Evolutionary conservation across 768 basidiomycete species (phyloP), one percentile per base, ranked within the genome.

Genomic region (Leccinum rimulosum): DNA sequence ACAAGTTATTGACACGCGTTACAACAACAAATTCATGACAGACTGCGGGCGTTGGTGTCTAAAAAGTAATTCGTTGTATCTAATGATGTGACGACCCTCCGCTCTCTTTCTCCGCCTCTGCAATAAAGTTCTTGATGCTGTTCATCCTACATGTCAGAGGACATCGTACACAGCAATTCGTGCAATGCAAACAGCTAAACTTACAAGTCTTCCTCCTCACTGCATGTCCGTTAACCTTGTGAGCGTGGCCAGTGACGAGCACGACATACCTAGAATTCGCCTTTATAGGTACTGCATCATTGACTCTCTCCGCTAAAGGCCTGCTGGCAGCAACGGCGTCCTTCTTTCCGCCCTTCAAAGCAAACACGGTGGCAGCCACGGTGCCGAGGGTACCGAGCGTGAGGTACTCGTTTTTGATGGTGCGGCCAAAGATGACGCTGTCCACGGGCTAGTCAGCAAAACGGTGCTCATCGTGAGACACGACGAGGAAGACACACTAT

Each of bases 201-300:
- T 73, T 77, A 93, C 91, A 93, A 93, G 63, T 86, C 79, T 70
- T 91, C 91, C 72, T 94, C 92, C 73, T 93, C 90, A 61, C 90
- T 93, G 54, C 31, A 52, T 11, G 50, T 6, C 8, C 31, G 8
- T 70, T 7, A 71, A 64, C 38, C 3, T 17, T 19, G 38, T 12
- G 45, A 30, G 10, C 11, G 50, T 7, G 25, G 12, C n/a, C 3
- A 17, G 12, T 3, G 48, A 52, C 27, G 22, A 11, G 8, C n/a
- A 47, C 48, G 27, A 82, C 87, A 70, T 72, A 89, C 91, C 81
- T 86, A 36, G 88, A 91, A 50, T 82, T 75, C 57, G 87, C 85
- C 57, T 80, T 82, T 47, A 90, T 73, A 49, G 85, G 85, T 33
- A 89, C 85, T 27, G 80, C 77, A 56, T 82, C 81, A 76, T 84